Base-by-base conservation (phyloP, 805 yeast genomes). In the Wickerhamiella cacticola region DNA sequence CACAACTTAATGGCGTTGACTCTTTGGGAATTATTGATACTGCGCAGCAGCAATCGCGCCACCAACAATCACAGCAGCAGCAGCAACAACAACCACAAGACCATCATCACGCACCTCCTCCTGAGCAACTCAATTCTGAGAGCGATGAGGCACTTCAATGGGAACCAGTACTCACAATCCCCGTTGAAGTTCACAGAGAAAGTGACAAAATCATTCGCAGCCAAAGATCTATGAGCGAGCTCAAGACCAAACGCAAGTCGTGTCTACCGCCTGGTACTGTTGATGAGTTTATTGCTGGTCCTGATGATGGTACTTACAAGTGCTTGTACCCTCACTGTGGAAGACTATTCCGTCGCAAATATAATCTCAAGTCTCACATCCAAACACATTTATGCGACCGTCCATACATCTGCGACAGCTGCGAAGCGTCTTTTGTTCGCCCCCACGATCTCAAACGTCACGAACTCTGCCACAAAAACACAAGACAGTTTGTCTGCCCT, bases 301-400 rank as follows among this genome's bases (percentile, higher is more conserved):
- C 95, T 5, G 81, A 82, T 54, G 75, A 81, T 43, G 82, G 80
- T 51, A 69, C 73, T 25, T 94, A 74, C 66, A 72, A 78, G 31
- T 92, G 99, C 64, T 71, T 74, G 50, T 89, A 71, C 63, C 75
- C 81, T 13, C 71, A 72, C 48, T 92, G 99, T 66, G 82, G 83
- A 8, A 87, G 92, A 65, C 68, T 73, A 48, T 89, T 92, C 65
- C 78, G 87, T 6, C 72, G 98, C 59, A 72, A 95, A 41, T 94
- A 94, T 64, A 92, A 92, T 59, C 85, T 86, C 10, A 70, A 97
- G 52, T 85, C 96, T 0, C 99, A 92, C 63, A 88, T 92, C 49
- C 98, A 92, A 62, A 92, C 98, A 0, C 99, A 92, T 69, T 66
- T 92, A 44, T 80, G 89, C 61, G 98, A 94, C 63, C 70, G 96